phyloP scores from a whole-genome alignment of 2,329 filamentous ascomycete genomes.

The Orbilia oligospora region DNA sequence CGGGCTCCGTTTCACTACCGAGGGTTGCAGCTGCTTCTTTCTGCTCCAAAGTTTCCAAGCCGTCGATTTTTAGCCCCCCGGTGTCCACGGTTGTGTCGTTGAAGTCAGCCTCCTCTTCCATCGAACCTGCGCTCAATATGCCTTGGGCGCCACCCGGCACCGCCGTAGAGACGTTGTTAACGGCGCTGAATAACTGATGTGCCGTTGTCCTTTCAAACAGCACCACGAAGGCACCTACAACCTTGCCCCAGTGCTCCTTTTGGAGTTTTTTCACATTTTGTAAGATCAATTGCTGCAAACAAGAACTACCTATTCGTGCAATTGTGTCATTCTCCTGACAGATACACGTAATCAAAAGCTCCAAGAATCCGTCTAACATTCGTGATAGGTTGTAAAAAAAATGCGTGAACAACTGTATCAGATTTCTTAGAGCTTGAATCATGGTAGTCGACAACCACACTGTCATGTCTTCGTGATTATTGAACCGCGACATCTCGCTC shows the following conservation, averaged over 20 bases:
- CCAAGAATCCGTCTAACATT: conserved; percentile 97
- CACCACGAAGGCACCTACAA: conserved; percentile 95
- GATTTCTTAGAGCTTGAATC: conserved; percentile 97
- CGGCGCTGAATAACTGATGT: conserved; percentile 92
- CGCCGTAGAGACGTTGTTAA: conserved; percentile 63
- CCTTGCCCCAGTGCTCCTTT: conserved; percentile 89
- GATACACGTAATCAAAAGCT: conserved; percentile 93
- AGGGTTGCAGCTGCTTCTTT: conserved; percentile 65
- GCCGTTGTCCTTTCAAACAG: conserved; percentile 95
- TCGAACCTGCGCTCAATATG: conserved; percentile 23
- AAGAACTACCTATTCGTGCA: conserved; percentile 97
- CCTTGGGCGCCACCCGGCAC: conserved; percentile 69
- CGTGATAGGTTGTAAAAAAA: conserved; percentile 97
- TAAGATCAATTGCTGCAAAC: conserved; percentile 93
- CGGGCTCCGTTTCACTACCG: conserved; percentile 26
- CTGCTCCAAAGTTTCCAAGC: conserved; percentile 64
- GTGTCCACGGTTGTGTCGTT: conserved; percentile 66
- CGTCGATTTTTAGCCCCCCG: conserved; percentile 76
- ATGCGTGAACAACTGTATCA: conserved; percentile 98
- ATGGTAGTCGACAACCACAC: conserved; percentile 99
- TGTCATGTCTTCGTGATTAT: conserved; percentile 95
- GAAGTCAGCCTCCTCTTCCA: conserved; percentile 45
- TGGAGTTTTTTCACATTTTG: conserved; percentile 96
- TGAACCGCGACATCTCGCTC: conserved; percentile 94
- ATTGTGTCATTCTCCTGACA: conserved; percentile 99